phyloP scores from a whole-genome alignment of 805 yeast genomes.

The Pichia exigua region DNA sequence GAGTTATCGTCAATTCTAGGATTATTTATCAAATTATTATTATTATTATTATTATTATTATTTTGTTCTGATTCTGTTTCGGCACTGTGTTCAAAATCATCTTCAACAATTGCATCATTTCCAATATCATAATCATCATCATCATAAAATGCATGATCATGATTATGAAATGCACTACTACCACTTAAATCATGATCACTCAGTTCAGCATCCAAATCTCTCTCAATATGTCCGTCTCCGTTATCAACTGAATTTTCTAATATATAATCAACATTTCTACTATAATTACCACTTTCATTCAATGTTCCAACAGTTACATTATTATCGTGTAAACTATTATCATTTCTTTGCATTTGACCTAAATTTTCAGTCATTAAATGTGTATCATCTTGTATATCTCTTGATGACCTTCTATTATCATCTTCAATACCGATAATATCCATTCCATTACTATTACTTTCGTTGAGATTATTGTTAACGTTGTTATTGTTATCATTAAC shows the following conservation, averaged over 20 bases:
- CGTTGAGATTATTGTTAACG: neutral
- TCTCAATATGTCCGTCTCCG: conserved; percentile 9
- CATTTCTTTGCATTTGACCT: conserved; percentile 6
- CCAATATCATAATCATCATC: conserved; percentile 23
- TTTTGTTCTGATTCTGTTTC: neutral
- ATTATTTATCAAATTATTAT: neutral
- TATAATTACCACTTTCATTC: conserved; percentile 7
- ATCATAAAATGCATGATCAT: conserved; percentile 19
- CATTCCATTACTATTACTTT: neutral
- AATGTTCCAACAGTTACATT: neutral
- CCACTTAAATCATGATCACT: conserved; percentile 33
- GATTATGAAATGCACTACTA: neutral
- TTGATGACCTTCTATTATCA: neutral
- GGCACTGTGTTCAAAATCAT: conserved; percentile 2
- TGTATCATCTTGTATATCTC: conserved; percentile 4
- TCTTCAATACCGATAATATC: neutral
- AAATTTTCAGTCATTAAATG: conserved; percentile 17
- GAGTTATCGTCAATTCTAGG: neutral
- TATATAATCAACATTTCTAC: conserved; percentile 15
- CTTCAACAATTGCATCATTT: conserved; percentile 7
- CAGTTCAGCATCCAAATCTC: conserved; percentile 41
- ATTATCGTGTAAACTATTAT: conserved; percentile 6
- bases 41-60: neutral
- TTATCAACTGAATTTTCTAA: neutral
- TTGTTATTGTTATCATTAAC: neutral